Percentiles rank a stretch among this genome's conserved stretches.
Evolutionary conservation across 2,329 filamentous ascomycete species (phyloP).

Genomic region (Fonsecaea multimorphosa): DNA sequence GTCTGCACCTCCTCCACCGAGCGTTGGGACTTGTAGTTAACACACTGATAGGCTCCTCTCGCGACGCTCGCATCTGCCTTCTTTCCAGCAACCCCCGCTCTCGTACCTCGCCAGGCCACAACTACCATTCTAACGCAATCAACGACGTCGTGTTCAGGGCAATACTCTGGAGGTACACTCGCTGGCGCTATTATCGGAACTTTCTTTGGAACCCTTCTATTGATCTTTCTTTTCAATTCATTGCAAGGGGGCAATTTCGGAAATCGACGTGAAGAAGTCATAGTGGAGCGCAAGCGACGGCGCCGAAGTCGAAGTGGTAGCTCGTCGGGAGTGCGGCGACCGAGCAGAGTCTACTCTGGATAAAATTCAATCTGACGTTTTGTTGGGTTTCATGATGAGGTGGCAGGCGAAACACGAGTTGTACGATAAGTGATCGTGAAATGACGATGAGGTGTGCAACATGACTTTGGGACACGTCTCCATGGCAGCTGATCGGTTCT

Average conservation of each 20-base stretch:
- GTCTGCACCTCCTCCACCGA: slow-evolving; percentile 23
- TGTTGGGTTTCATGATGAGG: neutral
- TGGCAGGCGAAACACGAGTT: slow-evolving; percentile 5
- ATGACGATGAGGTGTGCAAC: neutral
- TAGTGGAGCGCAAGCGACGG: slow-evolving; percentile 37
- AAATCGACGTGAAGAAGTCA: slow-evolving; percentile 32
- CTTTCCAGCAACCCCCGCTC: slow-evolving; percentile 29
- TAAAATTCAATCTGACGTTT: neutral
- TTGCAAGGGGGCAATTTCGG: slow-evolving; percentile 22
- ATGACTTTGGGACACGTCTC: neutral
- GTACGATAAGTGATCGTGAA: slow-evolving; percentile 12
- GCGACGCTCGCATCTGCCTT: slow-evolving; percentile 26
- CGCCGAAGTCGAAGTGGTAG: slow-evolving; percentile 37
- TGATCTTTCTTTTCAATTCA: slow-evolving; percentile 38
- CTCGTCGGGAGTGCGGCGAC: slow-evolving; percentile 36
- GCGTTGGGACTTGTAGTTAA: neutral
- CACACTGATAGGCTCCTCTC: slow-evolving; percentile 23
- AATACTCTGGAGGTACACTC: slow-evolving; percentile 39
- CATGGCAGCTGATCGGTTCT: neutral
- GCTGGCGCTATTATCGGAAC: slow-evolving; percentile 40
- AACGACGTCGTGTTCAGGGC: slow-evolving; percentile 32
- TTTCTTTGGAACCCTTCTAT: slow-evolving; percentile 38
- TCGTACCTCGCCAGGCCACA: slow-evolving; percentile 35
- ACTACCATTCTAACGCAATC: slow-evolving; percentile 32
- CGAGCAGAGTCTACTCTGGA: slow-evolving; percentile 38